Evolutionary conservation across 805 yeast species (phyloP), one percentile per base, ranked within the genome.

Genomic region (Torulaspora gathmanii): DNA sequence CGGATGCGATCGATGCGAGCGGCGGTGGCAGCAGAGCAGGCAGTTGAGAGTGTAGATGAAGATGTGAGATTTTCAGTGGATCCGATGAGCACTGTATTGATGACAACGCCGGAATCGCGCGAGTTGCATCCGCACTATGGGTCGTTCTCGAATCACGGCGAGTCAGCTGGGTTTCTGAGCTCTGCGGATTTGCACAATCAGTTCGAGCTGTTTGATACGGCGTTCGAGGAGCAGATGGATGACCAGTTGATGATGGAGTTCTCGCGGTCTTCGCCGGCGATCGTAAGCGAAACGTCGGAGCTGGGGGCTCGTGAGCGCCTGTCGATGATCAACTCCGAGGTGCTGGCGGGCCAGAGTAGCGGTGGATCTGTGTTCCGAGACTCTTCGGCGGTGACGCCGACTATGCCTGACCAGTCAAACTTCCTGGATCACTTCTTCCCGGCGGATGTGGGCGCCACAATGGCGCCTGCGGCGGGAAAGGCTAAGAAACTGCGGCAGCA

Each of bases 1-100:
- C 40, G 53, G 23, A 73, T 60, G 51, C 48, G 27, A 27, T 28
- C 26, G n/a, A 19, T 42, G 31, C 28, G 15, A 6, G 27, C 20
- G 10, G 33, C 16, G 13, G 30, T 19, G 12, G 40, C 16, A 16
- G 33, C 27, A 6, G 43, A 33, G 5, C 17, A 11, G 23, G 29
- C 16, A n/a, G 13, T 3, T 11, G 10, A 5, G 25, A n/a, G 11
- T 11, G 23, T 22, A 3, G 36, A 12, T 12, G 22, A n/a, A 42
- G 20, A 20, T 13, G 6, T 5, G 30, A 6, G 15, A 9, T 27
- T n/a, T 8, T 22, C 42, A 23, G 23, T 41, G 35, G 37, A 47
- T 16, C 46, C 49, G 17, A n/a, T 45, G 27, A 33, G 25, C 26
- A 40, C 44, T 9, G 40, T 42, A 17, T 22, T 39, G 17, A 29